Base-by-base conservation (phyloP, 768 basidiomycete species). In the Phylloporus sp. region DNA sequence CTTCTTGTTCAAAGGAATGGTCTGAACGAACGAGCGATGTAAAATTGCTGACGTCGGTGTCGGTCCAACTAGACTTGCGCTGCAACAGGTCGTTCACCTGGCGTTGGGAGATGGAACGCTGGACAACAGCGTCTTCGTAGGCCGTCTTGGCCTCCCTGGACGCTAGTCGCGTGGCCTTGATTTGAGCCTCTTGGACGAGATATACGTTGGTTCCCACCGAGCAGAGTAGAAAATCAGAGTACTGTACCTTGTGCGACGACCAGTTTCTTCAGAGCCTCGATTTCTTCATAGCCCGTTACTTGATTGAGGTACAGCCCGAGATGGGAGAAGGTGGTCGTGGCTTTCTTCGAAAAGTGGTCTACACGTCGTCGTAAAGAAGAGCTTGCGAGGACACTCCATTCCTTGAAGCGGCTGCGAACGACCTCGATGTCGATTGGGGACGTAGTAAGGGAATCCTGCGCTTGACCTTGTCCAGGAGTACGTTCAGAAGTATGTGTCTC, bases 51-150 rank as follows among this genome's bases (percentile, higher is more conserved):
- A 99, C 91, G 67, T 98, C 97, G 52, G 75, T 63, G 61, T 92
- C 91, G n/a, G 77, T 84, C 97, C 97, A 99, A n/a, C 70, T 75
- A 1, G 87, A 87, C 73, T 98, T 98, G 53, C 97, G 91, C 67
- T 93, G 88, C 15, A 98, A 74, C 3, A 99, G 81, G 65, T 95
- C 90, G 70, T 97, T 98, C 47, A 97, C 91, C 68, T 95, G 88
- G n/a, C 90, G 83, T 67, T 99, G 95, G 5, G 91, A 91, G 39
- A 84, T 77, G 9, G 91, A 85, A 6, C 95, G 86, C 59, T 82
- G 76, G 11, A 79, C 65, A n/a, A 95, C 89, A 0, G 94, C 90
- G 49, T 77, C 70, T 50, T 91, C 88, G 61, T 95, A 86, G 5
- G 81, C 78, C 7, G 67, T 63, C 71, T 98, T 98, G 6, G 92